Evolutionary conservation across 768 basidiomycete genomes (phyloP), one percentile per base, ranked within the genome.

Genomic region (Trametes sanguinea): DNA sequence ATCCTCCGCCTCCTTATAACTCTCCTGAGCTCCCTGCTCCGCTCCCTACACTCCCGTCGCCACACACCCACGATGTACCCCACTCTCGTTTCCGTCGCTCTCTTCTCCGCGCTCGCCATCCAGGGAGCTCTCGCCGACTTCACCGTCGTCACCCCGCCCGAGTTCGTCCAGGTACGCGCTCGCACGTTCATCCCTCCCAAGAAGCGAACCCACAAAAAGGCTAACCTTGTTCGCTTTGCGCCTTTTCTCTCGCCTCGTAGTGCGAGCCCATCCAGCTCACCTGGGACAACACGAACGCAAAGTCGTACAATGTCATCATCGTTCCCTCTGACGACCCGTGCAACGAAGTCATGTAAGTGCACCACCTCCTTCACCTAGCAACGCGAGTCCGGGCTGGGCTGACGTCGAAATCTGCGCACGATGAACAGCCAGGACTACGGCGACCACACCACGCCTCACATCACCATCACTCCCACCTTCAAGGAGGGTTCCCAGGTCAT

Each of bases 71-170:
- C 74, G 76, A 93, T 92, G 91, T 86, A 86, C 83, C 77, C 84
- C 78, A 89, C 91, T 77, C 76, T 92, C 89, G 54, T 90, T 90
- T 81, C 82, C 62, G 72, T 84, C 77, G 80, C 88, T 69, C 83
- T 92, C 86, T 76, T 91, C 78, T 74, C 81, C 70, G 71, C 78
- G 67, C 76, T 86, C 73, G 81, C 81, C 73, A 67, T 84, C 69
- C 78, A 71, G 64, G 77, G 76, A 70, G 85, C 78, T 57, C 67
- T 81, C 56, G 86, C 89, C 60, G 78, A 75, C 17, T 81, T 90
- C 66, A 70, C 75, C 44, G 76, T 91, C 68, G 70, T 68, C 65
- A 82, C 82, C 29, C 87, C 88, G 43, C 8, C 54, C 3, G 65
- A 55, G 16, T 42, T 88, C 50, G 74, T 72, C 64, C 85, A 89